Base-by-base conservation (phyloP, 1,284 basidiomycete genomes). In the Kwoniella shivajii region DNA sequence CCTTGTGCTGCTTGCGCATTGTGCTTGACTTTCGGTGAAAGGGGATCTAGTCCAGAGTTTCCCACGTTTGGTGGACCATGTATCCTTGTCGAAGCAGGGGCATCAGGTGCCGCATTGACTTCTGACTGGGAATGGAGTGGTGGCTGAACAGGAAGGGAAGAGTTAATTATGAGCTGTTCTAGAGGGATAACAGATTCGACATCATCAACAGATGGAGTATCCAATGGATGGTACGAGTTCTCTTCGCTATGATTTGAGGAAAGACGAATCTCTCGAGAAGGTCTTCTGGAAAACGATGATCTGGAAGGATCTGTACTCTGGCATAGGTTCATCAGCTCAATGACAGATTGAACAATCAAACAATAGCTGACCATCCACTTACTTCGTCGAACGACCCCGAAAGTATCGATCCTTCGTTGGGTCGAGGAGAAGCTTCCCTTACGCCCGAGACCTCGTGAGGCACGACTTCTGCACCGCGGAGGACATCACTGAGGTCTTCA, bases 181-280 rank as follows among this genome's bases (percentile, higher is more conserved):
- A 57, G 31, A 16, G 50, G 50, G 16, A 57, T 30, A 16, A 42
- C 27, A 14, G 43, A 18, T 16, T 53, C 56, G 6, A 11, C n/a
- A 4, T 26, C 16, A n/a, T 50, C 26, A 11, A 52, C 30, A n/a
- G 30, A 22, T 13, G 45, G 56, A 10, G 45, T 46, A 38, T 48
- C 56, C 1, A 42, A 45, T 9, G 56, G 45, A 6, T 30, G 50
- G 30, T 57, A 46, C 2, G 56, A 57, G 29, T 57, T 52, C 22
- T 52, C 41, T 42, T 47, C 44, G 14, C 29, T 37, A 14, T 50
- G 18, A 13, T 30, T 30, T 4, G 37, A 9, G 4, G 50, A 24
- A 6, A 45, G n/a, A n/a, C 56, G 54, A 29, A 33, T 33, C 13
- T 47, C 33, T 14, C 45, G 14, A 13, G 30, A 33, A 13, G 33